phyloP scores from a whole-genome alignment of 768 basidiomycete species.

The Filobasidium wieringae region DNA sequence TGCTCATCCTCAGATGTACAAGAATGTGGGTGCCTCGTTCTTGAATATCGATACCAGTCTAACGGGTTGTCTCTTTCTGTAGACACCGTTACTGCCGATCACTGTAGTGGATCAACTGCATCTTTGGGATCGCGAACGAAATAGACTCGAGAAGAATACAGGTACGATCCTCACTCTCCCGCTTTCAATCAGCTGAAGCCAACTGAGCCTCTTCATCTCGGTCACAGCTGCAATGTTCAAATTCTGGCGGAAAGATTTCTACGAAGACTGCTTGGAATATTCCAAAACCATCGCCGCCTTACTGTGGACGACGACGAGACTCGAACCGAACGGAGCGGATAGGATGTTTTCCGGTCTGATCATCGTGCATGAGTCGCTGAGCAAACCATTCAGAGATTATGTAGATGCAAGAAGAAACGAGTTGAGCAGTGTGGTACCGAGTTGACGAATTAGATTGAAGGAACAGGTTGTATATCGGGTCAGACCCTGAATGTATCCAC shows the following conservation, averaged over 20 bases:
- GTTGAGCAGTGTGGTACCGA: no score
- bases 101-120: conserved; percentile 97
- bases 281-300: conserved; percentile 2
- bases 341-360: neutral
- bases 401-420: neutral
- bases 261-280: conserved; percentile 24
- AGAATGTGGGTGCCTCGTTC: conserved; percentile 51
- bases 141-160: conserved; percentile 76
- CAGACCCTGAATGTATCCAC: no score
- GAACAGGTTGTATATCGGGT: no score
- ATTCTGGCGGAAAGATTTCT: conserved; percentile 35
- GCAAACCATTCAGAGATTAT: neutral
- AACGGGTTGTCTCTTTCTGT: neutral
- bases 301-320: neutral
- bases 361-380: neutral
- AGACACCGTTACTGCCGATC: conserved; percentile 88
- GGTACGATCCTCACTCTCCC: conserved; percentile 45
- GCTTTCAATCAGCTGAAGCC: neutral
- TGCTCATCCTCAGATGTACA: conserved; percentile 96
- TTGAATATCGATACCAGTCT: neutral
- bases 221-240: conserved; percentile 28
- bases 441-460: no score
- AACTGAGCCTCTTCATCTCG: conserved; percentile 14
- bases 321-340: neutral
- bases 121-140: conserved; percentile 91